Evolutionary conservation across 768 basidiomycete species (phyloP).

Genomic region (Lyophyllum atratum): DNA sequence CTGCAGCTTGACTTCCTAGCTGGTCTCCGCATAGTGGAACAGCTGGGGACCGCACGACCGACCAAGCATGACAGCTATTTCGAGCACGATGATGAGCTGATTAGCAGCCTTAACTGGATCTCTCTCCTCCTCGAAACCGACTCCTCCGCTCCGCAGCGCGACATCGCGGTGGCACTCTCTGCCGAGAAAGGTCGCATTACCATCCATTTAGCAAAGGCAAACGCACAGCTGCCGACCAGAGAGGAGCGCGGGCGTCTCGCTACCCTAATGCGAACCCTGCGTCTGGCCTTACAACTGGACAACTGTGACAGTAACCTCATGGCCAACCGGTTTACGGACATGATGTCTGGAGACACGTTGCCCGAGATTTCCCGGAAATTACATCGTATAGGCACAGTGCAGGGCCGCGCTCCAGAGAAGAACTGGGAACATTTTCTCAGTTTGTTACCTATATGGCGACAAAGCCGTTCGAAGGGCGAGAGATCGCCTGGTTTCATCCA

Average conservation of each 20-base stretch:
- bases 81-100: slow-evolving; percentile 4
- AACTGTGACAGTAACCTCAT: background rate
- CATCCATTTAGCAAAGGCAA: slow-evolving; percentile 11
- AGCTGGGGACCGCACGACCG: slow-evolving; percentile 10
- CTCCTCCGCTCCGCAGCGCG: slow-evolving; percentile 1
- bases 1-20: slow-evolving; percentile 15
- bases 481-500: slow-evolving; percentile 8
- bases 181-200: slow-evolving; percentile 7
- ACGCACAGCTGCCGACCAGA: slow-evolving; percentile 7
- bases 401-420: background rate
- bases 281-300: slow-evolving; percentile 3
- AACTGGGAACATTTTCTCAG: slow-evolving; percentile 6
- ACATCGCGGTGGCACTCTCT: slow-evolving; percentile 15
- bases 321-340: slow-evolving; percentile 2
- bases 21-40: slow-evolving; percentile 15
- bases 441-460: slow-evolving; percentile 8
- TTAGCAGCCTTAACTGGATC: slow-evolving; percentile 16
- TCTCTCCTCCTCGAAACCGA: slow-evolving; percentile 11
- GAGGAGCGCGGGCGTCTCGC: slow-evolving; percentile 9
- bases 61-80: slow-evolving; percentile 2
- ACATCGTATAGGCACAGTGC: slow-evolving; percentile 2
- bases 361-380: slow-evolving; percentile 14
- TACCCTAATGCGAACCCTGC: slow-evolving; percentile 10
- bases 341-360: slow-evolving; percentile 8
- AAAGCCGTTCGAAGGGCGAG: slow-evolving; percentile 11